These are phyloP conservation scores for Eucalyptus curtisii DNA, from an alignment of 345 rosid species.

Conservation along the genomic window DNA sequence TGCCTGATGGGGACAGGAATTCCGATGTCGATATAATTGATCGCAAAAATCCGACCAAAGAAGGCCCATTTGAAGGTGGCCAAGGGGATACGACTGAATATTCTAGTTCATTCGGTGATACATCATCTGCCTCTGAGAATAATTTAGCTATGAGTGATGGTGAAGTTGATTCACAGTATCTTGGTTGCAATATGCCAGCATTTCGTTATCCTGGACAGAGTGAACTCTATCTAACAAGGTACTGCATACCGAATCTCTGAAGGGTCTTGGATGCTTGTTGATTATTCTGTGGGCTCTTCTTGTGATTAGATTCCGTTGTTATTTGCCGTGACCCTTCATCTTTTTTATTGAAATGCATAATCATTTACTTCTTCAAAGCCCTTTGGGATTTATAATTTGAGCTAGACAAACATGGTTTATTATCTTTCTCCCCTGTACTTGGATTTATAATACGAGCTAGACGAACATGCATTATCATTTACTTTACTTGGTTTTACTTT, in stretches of 20 bases:
- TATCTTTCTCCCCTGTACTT: neutral
- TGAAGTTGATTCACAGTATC: conserved; percentile 55
- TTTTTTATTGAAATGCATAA: neutral
- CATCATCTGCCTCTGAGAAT: conserved; percentile 31
- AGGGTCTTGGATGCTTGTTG: neutral
- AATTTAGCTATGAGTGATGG: conserved; percentile 27
- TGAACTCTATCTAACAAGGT: conserved; percentile 34
- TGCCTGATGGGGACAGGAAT: conserved; percentile 3
- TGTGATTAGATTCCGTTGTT: neutral
- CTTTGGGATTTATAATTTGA: neutral
- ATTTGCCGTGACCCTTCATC: neutral
- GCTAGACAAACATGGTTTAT: neutral
- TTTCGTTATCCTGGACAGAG: conserved; percentile 4
- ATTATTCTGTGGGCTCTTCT: neutral
- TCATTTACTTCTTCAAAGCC: neutral
- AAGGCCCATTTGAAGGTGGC: conserved; percentile 2
- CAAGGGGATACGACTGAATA: conserved; percentile 44
- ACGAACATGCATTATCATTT: neutral
- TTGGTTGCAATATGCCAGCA: conserved; percentile 5
- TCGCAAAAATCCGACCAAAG: neutral
- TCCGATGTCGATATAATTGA: conserved; percentile 43
- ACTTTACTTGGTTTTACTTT: neutral
- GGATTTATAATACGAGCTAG: neutral
- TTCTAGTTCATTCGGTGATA: conserved; percentile 71
- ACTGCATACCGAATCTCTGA: neutral